Percentiles rank a stretch among this genome's conserved stretches.
These are phyloP conservation scores for Candida pseudoglaebosa DNA, from an alignment of 805 yeast species.

Conservation along the genomic window DNA sequence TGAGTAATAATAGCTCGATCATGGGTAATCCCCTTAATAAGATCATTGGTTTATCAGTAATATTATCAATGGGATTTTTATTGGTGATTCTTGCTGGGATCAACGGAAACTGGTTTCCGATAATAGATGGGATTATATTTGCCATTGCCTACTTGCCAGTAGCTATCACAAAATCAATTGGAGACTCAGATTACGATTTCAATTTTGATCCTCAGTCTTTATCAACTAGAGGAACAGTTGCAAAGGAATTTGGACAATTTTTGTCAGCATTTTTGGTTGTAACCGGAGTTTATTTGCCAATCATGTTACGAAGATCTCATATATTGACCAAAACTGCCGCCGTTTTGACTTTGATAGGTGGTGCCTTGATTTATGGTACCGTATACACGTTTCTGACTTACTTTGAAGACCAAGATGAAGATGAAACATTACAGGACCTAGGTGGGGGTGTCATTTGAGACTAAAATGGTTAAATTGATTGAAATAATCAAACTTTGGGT, in stretches of 20 bases:
- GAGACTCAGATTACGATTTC: slow-evolving; percentile 37
- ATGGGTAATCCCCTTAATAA: slow-evolving; percentile 68
- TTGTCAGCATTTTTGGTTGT: slow-evolving; percentile 71
- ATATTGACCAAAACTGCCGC: slow-evolving; percentile 69
- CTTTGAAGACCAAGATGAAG: slow-evolving; percentile 47
- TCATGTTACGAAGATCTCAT: slow-evolving; percentile 70
- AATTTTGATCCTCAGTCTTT: slow-evolving; percentile 38
- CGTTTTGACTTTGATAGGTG: slow-evolving; percentile 77
- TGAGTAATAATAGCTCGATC: too few relatives aligned
- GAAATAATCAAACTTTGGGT: too few relatives aligned
- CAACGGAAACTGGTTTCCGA: slow-evolving; percentile 88
- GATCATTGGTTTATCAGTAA: slow-evolving; percentile 69
- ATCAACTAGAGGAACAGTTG: slow-evolving; percentile 28
- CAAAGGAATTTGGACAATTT: slow-evolving; percentile 78
- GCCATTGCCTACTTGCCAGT: slow-evolving; percentile 40
- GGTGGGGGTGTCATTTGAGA: slow-evolving; percentile 23
- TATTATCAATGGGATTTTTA: slow-evolving; percentile 86
- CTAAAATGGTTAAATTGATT: neutral
- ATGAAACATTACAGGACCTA: slow-evolving; percentile 20
- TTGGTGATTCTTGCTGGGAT: slow-evolving; percentile 83
- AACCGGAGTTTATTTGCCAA: slow-evolving; percentile 70
- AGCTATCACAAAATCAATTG: slow-evolving; percentile 22
- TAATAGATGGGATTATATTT: slow-evolving; percentile 52
- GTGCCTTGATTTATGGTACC: slow-evolving; percentile 76
- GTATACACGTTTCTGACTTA: slow-evolving; percentile 78